Evolutionary conservation across 306 rosid species (phyloP).

Genomic region (Lathyrus sativus): DNA sequence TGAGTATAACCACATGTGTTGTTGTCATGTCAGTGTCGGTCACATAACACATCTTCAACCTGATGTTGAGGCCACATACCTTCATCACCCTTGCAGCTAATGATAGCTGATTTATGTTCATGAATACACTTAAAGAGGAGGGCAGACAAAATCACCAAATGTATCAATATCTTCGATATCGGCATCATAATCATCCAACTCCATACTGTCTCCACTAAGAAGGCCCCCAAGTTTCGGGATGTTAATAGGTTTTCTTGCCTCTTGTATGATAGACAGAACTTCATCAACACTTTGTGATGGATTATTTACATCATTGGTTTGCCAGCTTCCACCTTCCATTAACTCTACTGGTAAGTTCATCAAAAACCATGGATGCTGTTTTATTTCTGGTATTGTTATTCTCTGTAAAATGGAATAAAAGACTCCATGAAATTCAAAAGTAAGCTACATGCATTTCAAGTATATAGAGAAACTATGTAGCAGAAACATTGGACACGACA

Average conservation of each 20-base stretch:
- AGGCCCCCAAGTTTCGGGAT: conserved; percentile 45
- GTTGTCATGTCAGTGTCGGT: background rate
- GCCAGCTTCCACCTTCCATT: conserved; percentile 75
- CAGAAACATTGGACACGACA: no score
- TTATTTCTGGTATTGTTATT: conserved; percentile 71
- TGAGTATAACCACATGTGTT: background rate
- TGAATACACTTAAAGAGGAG: conserved; percentile 42
- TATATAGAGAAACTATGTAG: no score
- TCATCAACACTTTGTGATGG: conserved; percentile 73
- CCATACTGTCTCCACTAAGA: conserved; percentile 64
- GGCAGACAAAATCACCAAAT: conserved; percentile 70
- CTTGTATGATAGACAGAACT: conserved; percentile 64
- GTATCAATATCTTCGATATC: conserved; percentile 66
- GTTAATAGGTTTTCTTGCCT: conserved; percentile 55
- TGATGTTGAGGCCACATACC: background rate
- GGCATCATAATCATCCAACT: conserved; percentile 68
- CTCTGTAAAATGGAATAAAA: conserved; percentile 55
- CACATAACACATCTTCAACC: background rate
- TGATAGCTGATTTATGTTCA: background rate
- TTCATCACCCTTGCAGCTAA: background rate
- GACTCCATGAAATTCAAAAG: conserved; percentile 15
- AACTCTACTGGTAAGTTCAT: conserved; percentile 70
- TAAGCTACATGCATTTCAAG: conserved; percentile 23
- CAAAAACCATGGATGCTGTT: conserved; percentile 75
- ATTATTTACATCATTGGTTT: conserved; percentile 55